These are phyloP conservation scores for Protomyces pachydermus DNA, from an alignment of 1,139 yeast genomes.

Conservation along the genomic window DNA sequence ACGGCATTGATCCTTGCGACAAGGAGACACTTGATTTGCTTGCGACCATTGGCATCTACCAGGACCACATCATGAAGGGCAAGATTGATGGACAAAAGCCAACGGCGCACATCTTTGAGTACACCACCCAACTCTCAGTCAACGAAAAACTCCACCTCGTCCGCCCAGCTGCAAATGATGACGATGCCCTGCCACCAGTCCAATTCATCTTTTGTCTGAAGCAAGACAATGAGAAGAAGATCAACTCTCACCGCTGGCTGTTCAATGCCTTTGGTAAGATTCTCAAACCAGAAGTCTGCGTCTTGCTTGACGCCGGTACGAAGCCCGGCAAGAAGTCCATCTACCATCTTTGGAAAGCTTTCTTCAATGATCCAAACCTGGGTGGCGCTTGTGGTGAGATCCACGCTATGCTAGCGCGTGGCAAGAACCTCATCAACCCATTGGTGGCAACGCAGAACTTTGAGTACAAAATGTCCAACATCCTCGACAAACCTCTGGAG, in stretches of 20 bases:
- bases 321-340: conserved; percentile 81
- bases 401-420: conserved; percentile 78
- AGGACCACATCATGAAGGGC: conserved; percentile 88
- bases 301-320: conserved; percentile 88
- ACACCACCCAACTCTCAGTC: conserved; percentile 62
- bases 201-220: conserved; percentile 83
- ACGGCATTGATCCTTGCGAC: conserved; percentile 82
- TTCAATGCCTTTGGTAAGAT: conserved; percentile 87
- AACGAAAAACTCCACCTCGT: conserved; percentile 49
- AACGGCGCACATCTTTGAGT: conserved; percentile 65
- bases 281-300: conserved; percentile 78
- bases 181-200: conserved; percentile 64
- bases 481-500: conserved; percentile 84
- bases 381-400: conserved; percentile 97
- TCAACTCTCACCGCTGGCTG: conserved; percentile 94
- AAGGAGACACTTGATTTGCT: conserved; percentile 76
- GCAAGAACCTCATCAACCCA: conserved; percentile 64
- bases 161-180: conserved; percentile 55
- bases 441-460: conserved; percentile 87
- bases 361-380: conserved; percentile 73
- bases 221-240: conserved; percentile 83
- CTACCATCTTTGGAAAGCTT: conserved; percentile 83
- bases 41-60: conserved; percentile 91
- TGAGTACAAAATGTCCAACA: conserved; percentile 87
- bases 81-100: conserved; percentile 83